A percentile compares a stretch with the other conserved stretches of the same genome.
These are phyloP conservation scores for Russula sp. DNA, from an alignment of 768 basidiomycete species.

Conservation along the genomic window DNA sequence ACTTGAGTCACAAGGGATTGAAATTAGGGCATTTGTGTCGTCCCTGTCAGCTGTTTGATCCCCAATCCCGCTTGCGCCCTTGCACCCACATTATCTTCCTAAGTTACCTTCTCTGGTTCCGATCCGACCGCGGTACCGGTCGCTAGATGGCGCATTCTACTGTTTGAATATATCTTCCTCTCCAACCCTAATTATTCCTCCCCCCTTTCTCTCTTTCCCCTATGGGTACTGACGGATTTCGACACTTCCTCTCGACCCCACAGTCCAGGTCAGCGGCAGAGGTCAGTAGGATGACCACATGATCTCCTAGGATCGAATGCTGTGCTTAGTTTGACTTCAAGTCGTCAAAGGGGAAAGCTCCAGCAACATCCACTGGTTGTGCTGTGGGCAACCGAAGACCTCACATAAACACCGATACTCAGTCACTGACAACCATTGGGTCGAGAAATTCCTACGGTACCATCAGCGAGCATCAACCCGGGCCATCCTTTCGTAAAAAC, in stretches of 20 bases:
- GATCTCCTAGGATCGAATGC: not conserved
- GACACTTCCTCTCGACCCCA: constrained; percentile 10
- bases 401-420: constrained; percentile 13
- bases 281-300: not conserved
- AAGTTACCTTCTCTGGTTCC: too few relatives aligned
- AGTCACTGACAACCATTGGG: not conserved
- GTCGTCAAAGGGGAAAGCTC: constrained; percentile 20
- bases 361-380: not conserved
- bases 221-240: constrained; percentile 4
- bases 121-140: not conserved
- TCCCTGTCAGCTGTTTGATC: not conserved
- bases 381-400: constrained; percentile 6
- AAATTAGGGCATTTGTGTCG: not conserved
- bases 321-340: not conserved
- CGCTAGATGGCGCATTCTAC: not conserved
- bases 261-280: not conserved
- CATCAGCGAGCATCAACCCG: constrained; percentile 2
- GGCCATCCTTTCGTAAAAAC: not conserved
- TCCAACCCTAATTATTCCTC: not conserved
- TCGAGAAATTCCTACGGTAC: constrained; percentile 19
- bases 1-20: not conserved
- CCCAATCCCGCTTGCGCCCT: not conserved
- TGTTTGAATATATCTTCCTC: not conserved
- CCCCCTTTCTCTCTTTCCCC: not conserved
- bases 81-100: not conserved